A percentile compares a stretch with the other conserved stretches of the same genome.
Evolutionary conservation across 2,329 filamentous ascomycete genomes (phyloP).

Genomic region (Alternaria conjuncta): DNA sequence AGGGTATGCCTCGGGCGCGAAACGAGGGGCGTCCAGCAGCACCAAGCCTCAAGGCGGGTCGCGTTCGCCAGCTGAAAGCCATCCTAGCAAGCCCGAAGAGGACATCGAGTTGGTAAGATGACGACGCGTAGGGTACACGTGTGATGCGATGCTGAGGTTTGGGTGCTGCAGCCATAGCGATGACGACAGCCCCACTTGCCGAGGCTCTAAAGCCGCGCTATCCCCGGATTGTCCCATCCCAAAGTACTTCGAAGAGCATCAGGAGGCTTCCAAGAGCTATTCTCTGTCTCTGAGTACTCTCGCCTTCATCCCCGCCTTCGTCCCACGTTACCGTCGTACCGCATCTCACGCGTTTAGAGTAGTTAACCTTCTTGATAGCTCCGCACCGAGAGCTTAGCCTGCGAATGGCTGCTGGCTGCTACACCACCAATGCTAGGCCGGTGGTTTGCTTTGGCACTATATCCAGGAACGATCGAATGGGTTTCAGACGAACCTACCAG

Average conservation of each 20-base stretch:
- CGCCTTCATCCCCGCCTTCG: not conserved
- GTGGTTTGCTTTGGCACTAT: not conserved
- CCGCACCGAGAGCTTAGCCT: not conserved
- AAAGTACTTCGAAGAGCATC: not conserved
- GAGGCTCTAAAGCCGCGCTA: conserved; percentile 4
- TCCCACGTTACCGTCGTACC: not conserved
- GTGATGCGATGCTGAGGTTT: not conserved
- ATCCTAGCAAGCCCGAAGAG: not conserved
- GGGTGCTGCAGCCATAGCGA: not conserved
- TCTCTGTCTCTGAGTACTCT: not conserved
- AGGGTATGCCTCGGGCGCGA: not conserved
- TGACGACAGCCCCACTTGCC: conserved; percentile 10
- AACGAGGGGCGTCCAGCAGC: not conserved
- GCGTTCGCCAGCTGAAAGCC: conserved; percentile 14
- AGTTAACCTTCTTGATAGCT: too few species aligned
- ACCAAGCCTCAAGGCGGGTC: conserved; percentile 17
- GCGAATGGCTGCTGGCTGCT: not conserved
- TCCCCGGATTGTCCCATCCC: not conserved
- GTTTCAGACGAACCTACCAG: not conserved
- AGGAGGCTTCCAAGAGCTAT: not conserved
- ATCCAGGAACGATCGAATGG: not conserved
- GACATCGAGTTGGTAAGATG: not conserved
- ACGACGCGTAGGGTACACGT: not conserved
- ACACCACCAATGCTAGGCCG: not conserved
- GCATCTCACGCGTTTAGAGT: not conserved